Evolutionary conservation across 768 basidiomycete species (phyloP).

Genomic region (Lentinula lateritia): DNA sequence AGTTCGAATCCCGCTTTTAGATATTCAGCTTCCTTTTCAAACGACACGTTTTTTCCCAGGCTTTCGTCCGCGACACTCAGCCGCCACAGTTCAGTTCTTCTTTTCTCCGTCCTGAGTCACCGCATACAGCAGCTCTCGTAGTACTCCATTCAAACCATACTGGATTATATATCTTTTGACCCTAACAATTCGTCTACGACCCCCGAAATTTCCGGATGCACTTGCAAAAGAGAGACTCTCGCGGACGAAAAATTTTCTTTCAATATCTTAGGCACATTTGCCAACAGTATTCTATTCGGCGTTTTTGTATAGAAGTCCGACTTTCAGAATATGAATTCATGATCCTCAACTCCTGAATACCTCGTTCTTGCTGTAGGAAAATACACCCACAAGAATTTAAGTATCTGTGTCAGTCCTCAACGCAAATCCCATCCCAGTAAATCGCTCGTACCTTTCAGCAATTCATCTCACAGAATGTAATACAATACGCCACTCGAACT

Average conservation of each 20-base stretch:
- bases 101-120: not conserved
- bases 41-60: not conserved
- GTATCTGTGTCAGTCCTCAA: not conserved
- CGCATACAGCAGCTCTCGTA: not conserved
- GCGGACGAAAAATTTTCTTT: not conserved
- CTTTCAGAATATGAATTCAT: not conserved
- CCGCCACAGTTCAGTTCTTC: not conserved
- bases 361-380: not conserved
- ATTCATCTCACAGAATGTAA: not conserved
- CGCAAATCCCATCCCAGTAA: not conserved
- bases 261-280: not conserved
- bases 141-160: not conserved
- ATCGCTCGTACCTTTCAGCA: not conserved
- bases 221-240: not conserved
- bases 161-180: not conserved
- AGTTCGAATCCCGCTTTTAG: not conserved
- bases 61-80: not conserved
- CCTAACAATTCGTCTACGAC: not conserved
- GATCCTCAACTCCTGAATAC: not conserved
- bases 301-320: not conserved
- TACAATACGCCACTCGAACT: not conserved
- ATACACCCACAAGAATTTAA: not conserved
- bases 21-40: not conserved
- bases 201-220: not conserved
- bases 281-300: not conserved